Evolutionary conservation across 2,329 filamentous ascomycete genomes (phyloP).

Genomic region (Helminthosporium solani): DNA sequence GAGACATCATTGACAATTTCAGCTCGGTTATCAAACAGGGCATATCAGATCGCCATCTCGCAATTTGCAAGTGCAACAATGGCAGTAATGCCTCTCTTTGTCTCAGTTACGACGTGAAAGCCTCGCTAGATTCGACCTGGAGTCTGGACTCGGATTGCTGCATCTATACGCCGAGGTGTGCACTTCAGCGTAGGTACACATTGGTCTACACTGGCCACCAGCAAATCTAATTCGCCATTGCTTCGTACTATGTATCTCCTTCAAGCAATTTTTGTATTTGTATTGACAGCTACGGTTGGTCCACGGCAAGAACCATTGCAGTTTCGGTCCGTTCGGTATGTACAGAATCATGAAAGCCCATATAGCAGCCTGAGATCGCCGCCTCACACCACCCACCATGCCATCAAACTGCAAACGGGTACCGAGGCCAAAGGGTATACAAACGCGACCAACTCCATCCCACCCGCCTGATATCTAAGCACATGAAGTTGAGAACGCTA

Average conservation of each 20-base stretch:
- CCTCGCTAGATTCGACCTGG: neutral
- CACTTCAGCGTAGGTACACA: no score
- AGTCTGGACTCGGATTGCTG: no score
- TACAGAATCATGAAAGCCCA: conserved; percentile 23
- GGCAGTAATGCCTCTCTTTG: neutral
- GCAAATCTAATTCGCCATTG: neutral
- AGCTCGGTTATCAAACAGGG: conserved; percentile 37
- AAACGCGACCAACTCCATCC: conserved; percentile 26
- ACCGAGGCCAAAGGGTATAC: conserved; percentile 39
- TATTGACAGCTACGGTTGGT: conserved; percentile 13
- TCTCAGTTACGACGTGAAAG: neutral
- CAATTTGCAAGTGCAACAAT: conserved; percentile 1
- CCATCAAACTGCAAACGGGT: conserved; percentile 15
- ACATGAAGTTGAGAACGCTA: conserved; percentile 4
- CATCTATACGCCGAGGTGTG: no score
- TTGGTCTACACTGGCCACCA: neutral
- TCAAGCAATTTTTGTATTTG: conserved; percentile 3
- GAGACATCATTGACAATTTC: conserved; percentile 34
- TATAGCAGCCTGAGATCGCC: conserved; percentile 11
- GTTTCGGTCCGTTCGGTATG: conserved; percentile 12
- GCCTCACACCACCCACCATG: conserved; percentile 3
- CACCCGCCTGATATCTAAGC: conserved; percentile 12
- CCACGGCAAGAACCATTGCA: conserved; percentile 1
- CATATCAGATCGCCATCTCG: conserved; percentile 26
- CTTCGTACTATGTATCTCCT: no score